These are phyloP conservation scores for Boletus eberwhitei DNA, from an alignment of 768 basidiomycete species.

Conservation along the genomic window DNA sequence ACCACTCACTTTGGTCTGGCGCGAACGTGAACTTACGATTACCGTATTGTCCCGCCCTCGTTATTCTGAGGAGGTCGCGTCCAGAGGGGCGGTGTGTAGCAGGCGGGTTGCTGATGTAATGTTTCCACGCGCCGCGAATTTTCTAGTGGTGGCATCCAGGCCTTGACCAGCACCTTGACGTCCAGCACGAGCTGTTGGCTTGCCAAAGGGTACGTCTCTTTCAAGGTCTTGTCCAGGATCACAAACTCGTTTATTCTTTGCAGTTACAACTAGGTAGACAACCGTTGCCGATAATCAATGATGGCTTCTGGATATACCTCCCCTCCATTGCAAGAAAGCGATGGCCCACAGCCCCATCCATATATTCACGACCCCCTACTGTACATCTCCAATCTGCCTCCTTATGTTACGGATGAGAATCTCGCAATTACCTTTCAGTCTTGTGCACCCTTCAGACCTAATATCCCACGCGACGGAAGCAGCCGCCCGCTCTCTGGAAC, in stretches of 20 bases:
- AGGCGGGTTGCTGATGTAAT: conserved; percentile 29
- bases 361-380: conserved; percentile 82
- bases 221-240: neutral
- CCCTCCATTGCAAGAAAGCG: conserved; percentile 30
- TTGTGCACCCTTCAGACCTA: conserved; percentile 81
- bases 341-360: conserved; percentile 55
- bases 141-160: conserved; percentile 24
- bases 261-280: conserved; percentile 17
- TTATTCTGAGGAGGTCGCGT: neutral
- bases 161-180: conserved; percentile 29
- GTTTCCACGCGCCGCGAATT: conserved; percentile 31
- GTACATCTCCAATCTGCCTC: conserved; percentile 75
- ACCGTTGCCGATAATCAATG: conserved; percentile 30
- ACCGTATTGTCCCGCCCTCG: neutral
- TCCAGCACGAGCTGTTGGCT: conserved; percentile 31
- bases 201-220: conserved; percentile 25
- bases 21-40: neutral
- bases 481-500: conserved; percentile 58
- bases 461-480: conserved; percentile 59
- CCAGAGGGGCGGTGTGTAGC: neutral
- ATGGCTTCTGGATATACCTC: conserved; percentile 37
- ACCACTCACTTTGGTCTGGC: neutral
- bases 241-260: neutral
- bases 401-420: conserved; percentile 71
- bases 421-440: conserved; percentile 68